Base-by-base conservation (phyloP, 106 monocot genomes). In the Apostasia ramifera region DNA sequence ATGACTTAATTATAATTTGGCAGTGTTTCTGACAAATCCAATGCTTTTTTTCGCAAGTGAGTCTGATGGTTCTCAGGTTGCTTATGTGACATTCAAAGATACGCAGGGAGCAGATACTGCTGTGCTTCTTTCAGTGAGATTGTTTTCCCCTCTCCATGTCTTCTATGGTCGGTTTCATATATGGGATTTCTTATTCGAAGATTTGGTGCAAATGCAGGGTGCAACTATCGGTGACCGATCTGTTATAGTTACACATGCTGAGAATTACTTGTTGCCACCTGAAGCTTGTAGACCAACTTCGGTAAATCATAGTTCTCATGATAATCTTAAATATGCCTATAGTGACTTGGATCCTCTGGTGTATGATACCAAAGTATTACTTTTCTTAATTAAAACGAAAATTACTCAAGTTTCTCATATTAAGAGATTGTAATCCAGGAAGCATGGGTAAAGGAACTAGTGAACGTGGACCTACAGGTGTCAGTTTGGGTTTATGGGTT, bases 41-140 rank as follows among this genome's bases (percentile, higher is more conserved):
- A 8, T 46, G 7, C 10, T 5, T 62, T 44, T 55, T 73, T 75
- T 37, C 53, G 47, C 63, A 70, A 95, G 95, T 79, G 86, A 92
- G 78, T 82, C 92, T 61, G 86, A 92, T 57, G 82, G 73, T 14
- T 82, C 95, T 57, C 86, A 89, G 63, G 59, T 83, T 72, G 92
- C 95, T 8, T 95, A 86, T 79, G 84, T 95, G 58, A 95, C 92
- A 6, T 95, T 95, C 74, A 86, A 89, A 66, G 86, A 92, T 48
- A 68, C 82, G 72, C 89, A 95, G 69, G 95, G 95, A 67, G 95
- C 92, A 58, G 86, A 95, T 49, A 95, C 92, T 40, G 95, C 95
- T 51, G 66, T 79, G 9, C 95, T 95, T 79, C 82, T 92, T 43
- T 81, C 95, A n/a, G 95, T 95, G 69, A 82, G 94, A 59, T 74